Evolutionary conservation across 148 eudicot genomes (phyloP).

Genomic region (Persicaria maculosa): DNA sequence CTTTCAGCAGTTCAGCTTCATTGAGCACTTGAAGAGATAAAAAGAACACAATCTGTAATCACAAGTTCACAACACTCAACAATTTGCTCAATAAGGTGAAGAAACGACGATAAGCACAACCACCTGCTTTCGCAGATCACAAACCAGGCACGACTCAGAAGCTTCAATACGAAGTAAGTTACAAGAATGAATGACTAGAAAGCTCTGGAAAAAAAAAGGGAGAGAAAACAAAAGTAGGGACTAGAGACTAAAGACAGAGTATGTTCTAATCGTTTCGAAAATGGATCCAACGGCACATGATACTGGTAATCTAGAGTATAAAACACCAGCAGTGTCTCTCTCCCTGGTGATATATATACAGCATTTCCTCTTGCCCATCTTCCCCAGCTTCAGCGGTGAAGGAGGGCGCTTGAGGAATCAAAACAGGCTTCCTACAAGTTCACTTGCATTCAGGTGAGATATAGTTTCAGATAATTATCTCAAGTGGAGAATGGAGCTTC

Average conservation of each 20-base stretch:
- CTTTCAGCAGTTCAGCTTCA: too few relatives aligned
- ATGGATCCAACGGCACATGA: not conserved
- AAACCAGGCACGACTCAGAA: not conserved
- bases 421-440: not conserved
- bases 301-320: slow-evolving; percentile 7
- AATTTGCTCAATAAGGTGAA: not conserved
- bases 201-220: not conserved
- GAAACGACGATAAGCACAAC: slow-evolving; percentile 5
- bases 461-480: not conserved
- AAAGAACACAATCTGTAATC: not conserved
- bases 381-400: not conserved
- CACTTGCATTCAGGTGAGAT: not conserved
- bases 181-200: not conserved
- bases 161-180: not conserved
- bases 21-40: not conserved
- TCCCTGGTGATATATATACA: slow-evolving; percentile 3
- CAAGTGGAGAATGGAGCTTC: not conserved
- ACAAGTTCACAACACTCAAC: not conserved
- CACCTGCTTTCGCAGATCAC: not conserved
- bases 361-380: not conserved
- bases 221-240: not conserved
- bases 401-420: not conserved
- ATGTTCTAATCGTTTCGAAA: not conserved
- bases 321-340: slow-evolving; percentile 2
- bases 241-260: not conserved